phyloP scores from a whole-genome alignment of 225 moss, liverwort and hornwort genomes.

The Neckera pumila region DNA sequence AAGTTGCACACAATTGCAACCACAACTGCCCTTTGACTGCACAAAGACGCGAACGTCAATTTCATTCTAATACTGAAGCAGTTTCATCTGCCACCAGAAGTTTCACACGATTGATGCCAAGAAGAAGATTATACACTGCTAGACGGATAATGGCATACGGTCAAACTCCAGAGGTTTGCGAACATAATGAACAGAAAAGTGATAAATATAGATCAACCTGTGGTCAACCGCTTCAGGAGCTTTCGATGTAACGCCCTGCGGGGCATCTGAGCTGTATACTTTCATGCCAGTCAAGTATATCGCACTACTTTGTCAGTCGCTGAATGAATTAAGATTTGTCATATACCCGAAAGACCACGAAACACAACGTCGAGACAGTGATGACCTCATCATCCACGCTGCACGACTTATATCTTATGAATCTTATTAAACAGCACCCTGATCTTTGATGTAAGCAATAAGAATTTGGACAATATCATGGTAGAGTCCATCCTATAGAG shows the following conservation, averaged over 20 bases:
- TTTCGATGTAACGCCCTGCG: conserved; percentile 15
- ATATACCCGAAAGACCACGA: background rate
- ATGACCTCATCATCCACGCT: conserved; percentile 4
- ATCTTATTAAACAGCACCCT: background rate
- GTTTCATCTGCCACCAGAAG: background rate
- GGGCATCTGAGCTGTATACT: conserved; percentile 45
- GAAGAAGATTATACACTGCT: background rate
- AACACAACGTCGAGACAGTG: background rate
- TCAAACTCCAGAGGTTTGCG: background rate
- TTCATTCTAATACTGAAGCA: background rate
- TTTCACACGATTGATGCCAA: background rate
- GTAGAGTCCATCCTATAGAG: background rate
- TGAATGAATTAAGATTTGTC: background rate
- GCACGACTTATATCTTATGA: background rate
- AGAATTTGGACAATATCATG: background rate
- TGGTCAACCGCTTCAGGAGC: conserved; percentile 35
- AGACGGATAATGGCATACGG: background rate
- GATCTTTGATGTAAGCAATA: background rate
- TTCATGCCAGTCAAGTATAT: conserved; percentile 31
- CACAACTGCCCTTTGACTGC: conserved; percentile 93
- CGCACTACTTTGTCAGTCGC: conserved; percentile 23
- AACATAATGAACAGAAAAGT: background rate
- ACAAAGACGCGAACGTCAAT: conserved; percentile 11
- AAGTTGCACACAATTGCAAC: conserved; percentile 95
- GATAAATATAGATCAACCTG: conserved; percentile 17